These are phyloP conservation scores for Cyberlindnera xylosilytica DNA, from an alignment of 805 yeast genomes.

Conservation along the genomic window DNA sequence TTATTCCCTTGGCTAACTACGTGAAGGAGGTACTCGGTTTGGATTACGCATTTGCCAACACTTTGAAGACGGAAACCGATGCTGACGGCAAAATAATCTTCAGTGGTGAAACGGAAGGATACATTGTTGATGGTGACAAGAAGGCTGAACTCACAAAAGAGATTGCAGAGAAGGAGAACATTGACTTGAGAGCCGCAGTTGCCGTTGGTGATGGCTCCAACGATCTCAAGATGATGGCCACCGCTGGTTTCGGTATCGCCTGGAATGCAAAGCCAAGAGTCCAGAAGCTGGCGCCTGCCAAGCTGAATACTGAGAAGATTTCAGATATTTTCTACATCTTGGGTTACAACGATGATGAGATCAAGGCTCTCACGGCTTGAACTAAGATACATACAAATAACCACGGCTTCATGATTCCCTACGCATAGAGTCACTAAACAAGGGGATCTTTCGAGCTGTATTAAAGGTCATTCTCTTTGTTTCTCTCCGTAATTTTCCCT, in stretches of 20 bases:
- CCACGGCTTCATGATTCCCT: too few species aligned
- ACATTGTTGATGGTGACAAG: slow-evolving; percentile 78
- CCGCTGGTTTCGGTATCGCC: slow-evolving; percentile 92
- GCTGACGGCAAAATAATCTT: slow-evolving; percentile 43
- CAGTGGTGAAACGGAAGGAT: slow-evolving; percentile 77
- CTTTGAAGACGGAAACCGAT: slow-evolving; percentile 46
- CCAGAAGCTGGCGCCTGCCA: slow-evolving; percentile 76
- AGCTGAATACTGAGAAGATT: slow-evolving; percentile 71
- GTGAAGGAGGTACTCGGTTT: slow-evolving; percentile 65
- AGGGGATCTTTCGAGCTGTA: too few species aligned
- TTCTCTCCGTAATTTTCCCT: slow-evolving; percentile 40
- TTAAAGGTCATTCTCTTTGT: too few species aligned
- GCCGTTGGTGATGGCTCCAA: slow-evolving; percentile 99
- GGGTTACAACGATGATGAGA: slow-evolving; percentile 65
- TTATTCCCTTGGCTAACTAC: slow-evolving; percentile 79
- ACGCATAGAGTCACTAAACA: too few species aligned
- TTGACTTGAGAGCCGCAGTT: slow-evolving; percentile 52
- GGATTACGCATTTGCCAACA: slow-evolving; percentile 89
- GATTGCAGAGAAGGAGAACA: slow-evolving; percentile 52
- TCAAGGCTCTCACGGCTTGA: slow-evolving; percentile 23
- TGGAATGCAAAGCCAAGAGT: slow-evolving; percentile 98
- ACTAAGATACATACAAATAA: too few species aligned
- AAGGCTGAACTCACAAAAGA: slow-evolving; percentile 72
- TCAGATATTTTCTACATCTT: slow-evolving; percentile 75
- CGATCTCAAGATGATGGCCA: slow-evolving; percentile 87